Evolutionary conservation across 2,329 filamentous ascomycete species (phyloP), one percentile per base, ranked within the genome.

Genomic region (Colletotrichum orbiculare): DNA sequence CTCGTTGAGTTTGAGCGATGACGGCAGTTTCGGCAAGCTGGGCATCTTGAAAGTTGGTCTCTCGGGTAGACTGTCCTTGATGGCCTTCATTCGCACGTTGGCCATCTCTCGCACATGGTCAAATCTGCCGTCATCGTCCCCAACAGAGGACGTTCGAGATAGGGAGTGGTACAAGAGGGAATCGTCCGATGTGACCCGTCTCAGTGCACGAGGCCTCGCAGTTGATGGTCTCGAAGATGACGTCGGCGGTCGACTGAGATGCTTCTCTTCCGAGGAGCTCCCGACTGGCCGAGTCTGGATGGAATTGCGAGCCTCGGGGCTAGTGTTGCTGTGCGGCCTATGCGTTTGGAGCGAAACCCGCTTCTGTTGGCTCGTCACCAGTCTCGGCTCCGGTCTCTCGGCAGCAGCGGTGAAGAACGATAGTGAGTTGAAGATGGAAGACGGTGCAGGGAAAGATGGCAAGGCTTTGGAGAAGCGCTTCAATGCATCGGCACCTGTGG

Each of bases 1-100:
- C 62, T 60, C 34, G 62, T 45, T 60, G 39, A 59, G 74, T 45
- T 72, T 75, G 25, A 73, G 69, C 2, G 76, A 75, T 4, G 71
- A 71, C 37, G 83, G 78, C 43, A 88, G 79, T 67, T 82, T 86
- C 54, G 89, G 85, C 42, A 91, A 77, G 66, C 85, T 84, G 2
- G 87, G 87, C 73, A 93, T 83, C 72, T 89, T 92, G 77, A 94
- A 91, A 59, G 89, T 92, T 2, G 94, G 92, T 45, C 85, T 80
- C 71, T 97, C 94, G 73, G 93, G 89, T 67, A 92, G 87, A 73
- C 91, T 96, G 74, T 97, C 94, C 73, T 89, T 91, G 74, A 98
- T 92, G 5, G 95, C 95, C 79, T 97, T 97, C 73, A 96, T 84
- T 46, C 95, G 87, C 70, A 91, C 93, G 72, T 97, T 98, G 69